These are phyloP conservation scores for Candida anutae DNA, from an alignment of 1,139 yeast species.

Conservation along the genomic window DNA sequence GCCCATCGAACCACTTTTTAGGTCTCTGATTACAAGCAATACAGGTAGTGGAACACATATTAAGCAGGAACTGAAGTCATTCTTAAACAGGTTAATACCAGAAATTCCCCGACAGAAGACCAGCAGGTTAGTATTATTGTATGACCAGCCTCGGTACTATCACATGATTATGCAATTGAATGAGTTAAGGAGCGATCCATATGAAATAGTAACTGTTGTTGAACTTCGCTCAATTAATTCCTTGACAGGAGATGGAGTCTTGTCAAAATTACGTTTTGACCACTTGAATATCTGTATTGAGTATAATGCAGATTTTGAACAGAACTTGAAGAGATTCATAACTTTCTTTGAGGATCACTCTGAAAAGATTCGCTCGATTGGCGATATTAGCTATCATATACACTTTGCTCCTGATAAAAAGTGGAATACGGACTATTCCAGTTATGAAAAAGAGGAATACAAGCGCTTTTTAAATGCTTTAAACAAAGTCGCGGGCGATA, in stretches of 20 bases:
- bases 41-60: too few relatives aligned
- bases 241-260: constrained; percentile 7
- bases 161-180: constrained; percentile 22
- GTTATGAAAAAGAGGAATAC: constrained; percentile 20
- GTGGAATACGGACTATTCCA: constrained; percentile 25
- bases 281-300: constrained; percentile 29
- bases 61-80: too few relatives aligned
- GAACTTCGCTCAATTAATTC: constrained; percentile 13
- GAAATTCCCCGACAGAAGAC: too few relatives aligned
- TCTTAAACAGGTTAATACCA: too few relatives aligned
- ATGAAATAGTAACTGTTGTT: constrained; percentile 14
- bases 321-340: constrained; percentile 14
- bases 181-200: constrained; percentile 15
- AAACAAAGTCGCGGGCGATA: constrained; percentile 16
- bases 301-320: constrained; percentile 23
- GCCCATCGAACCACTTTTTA: too few relatives aligned
- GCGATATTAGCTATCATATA: constrained; percentile 29
- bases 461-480: constrained; percentile 17
- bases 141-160: constrained; percentile 23
- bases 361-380: constrained; percentile 7
- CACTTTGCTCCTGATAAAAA: constrained; percentile 28
- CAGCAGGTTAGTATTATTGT: constrained; percentile 22
- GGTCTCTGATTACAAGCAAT: too few relatives aligned
- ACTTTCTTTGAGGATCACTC: constrained; percentile 16
- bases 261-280: constrained; percentile 11